Base-by-base conservation (phyloP, 2,329 filamentous ascomycete genomes). In the Clarireedia hainanense region DNA sequence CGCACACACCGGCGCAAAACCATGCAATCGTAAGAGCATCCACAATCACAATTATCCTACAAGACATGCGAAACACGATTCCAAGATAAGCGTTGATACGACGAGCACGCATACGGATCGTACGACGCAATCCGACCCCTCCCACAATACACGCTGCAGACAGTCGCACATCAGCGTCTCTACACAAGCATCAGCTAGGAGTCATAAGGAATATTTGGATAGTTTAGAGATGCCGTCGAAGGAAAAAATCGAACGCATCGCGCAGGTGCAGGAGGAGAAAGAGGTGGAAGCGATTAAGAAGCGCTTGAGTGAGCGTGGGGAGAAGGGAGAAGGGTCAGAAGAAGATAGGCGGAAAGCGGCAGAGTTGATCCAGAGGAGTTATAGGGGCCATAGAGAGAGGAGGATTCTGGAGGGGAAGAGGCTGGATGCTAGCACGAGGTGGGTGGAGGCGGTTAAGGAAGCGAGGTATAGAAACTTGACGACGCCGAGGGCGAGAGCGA, bases 341-440 rank as follows among this genome's bases (percentile, higher is more conserved):
- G 74, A 70, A 45, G 74, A 72, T 48, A 73, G 71, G 56, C 66
- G 71, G 26, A 72, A 74, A 50, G 82, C 82, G 2, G 81, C 81
- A 3, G 74, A 72, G 23, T 65, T 81, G 26, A 85, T 85, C 47
- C 82, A 89, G 74, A 82, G 85, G 62, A 86, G 84, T 26, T 95
- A 91, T 68, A 79, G 90, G 36, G 89, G 89, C 5, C 89, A 95
- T 69, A 79, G 87, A 53, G 78, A 81, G 49, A 79, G 89, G 45
- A 75, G 89, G 48, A 84, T 89, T 68, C 75, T 94, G 63, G 70
- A 80, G 42, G 89, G 89, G 0, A 75, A 86, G 61, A 80, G 80
- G 1, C 69, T 95, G 36, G 66, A 65, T 63, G 60, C 62, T 20
- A 63, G 61, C 46, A 66, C 63, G 17, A 52, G 68, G 45, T 68